Evolutionary conservation across 2,329 filamentous ascomycete genomes (phyloP), one percentile per base, ranked within the genome.

Genomic region (Talaromyces sp.): DNA sequence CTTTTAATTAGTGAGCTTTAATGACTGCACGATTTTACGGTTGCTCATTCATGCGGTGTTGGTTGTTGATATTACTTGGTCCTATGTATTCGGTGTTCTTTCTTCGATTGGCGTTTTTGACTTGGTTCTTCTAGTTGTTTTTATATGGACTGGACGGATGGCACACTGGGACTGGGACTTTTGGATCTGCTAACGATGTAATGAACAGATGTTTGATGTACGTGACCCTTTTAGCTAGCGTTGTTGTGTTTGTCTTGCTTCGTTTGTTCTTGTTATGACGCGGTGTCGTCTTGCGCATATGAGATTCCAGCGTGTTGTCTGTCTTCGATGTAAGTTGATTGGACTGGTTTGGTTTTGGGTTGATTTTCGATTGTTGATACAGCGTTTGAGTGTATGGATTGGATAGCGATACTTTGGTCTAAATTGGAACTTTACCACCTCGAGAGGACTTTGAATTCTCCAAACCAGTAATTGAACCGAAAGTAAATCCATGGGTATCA

Each of bases 1-100:
- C 57, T 76, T 75, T 60, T 77, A 63, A 73, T 44, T 6, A 16
- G 18, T 28, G 21, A 33, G 28, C 37, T 57, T 11, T 31, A 21
- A 56, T 48, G 58, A 63, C 40, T 48, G 28, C 55, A 61, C 48
- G 37, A 54, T 18, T 37, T 44, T n/a, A 61, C 25, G 37, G 14
- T 42, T 60, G 35, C 25, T 60, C 28, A 48, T 59, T 46, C 18
- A 54, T 60, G 33, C 12, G 58, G 46, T 60, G 58, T 60, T 55
- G 52, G 33, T 25, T 33, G 33, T 25, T 33, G 18, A 40, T 31
- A 28, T n/a, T 57, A 14, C n/a, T 40, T 25, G 33, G 9, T 37
- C 40, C 21, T 21, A 40, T 25, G 2, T 18, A 56, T 5, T 55
- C 14, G 54, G 54, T 57, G 35, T 57, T 40, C 21, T 57, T 31